Conservation (phyloP, 148 eudicot species). For the Vaccinium corymbosum region DNA sequence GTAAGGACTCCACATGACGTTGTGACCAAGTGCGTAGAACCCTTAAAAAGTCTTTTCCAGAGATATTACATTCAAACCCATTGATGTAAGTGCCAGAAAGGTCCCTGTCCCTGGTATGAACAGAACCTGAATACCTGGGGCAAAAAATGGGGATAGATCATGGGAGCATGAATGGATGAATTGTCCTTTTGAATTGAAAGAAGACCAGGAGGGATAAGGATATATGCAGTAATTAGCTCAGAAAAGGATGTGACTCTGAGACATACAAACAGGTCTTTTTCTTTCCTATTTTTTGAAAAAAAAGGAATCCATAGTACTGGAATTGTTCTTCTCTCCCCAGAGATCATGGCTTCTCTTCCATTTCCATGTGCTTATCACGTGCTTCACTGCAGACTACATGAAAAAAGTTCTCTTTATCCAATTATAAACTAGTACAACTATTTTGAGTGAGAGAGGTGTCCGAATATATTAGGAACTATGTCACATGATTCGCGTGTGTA, state of each 20-base stretch:
- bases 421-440: background rate
- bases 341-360: conserved; percentile 17
- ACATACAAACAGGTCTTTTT: background rate
- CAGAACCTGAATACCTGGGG: background rate
- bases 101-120: background rate
- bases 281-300: background rate
- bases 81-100: too few species aligned
- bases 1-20: too few species aligned
- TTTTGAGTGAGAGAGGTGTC: too few species aligned
- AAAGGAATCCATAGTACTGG: conserved; percentile 14
- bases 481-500: too few species aligned
- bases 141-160: too few species aligned
- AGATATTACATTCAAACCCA: too few species aligned
- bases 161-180: background rate
- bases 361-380: conserved; percentile 20
- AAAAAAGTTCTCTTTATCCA: conserved; percentile 16
- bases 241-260: background rate
- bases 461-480: too few species aligned
- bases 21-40: too few species aligned
- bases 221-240: background rate
- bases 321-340: background rate
- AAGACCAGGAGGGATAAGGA: background rate
- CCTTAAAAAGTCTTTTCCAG: too few species aligned
- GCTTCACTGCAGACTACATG: conserved; percentile 2
- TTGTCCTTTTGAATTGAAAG: background rate